phyloP scores from a whole-genome alignment of 495 filamentous ascomycete species.

The Tricharina praecox region DNA sequence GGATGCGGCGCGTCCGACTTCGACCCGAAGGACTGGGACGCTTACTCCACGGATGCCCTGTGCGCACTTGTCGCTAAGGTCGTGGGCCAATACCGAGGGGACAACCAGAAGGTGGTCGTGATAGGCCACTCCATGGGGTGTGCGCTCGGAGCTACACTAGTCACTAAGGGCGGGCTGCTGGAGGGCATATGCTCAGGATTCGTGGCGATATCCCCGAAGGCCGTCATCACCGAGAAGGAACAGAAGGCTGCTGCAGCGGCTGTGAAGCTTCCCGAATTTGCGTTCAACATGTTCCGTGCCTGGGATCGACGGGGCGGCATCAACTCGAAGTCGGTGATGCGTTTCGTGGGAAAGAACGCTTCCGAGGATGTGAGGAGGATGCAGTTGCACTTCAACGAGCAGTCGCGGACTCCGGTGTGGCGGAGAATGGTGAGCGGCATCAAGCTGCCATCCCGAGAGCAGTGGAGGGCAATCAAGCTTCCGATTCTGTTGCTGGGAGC shows the following conservation, averaged over 20 bases:
- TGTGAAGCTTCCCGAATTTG: constrained; percentile 46
- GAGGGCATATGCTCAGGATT: constrained; percentile 54
- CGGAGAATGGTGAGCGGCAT: constrained; percentile 63
- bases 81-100: constrained; percentile 49
- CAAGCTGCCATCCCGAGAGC: constrained; percentile 41
- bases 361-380: constrained; percentile 58
- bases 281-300: constrained; percentile 63
- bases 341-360: constrained; percentile 61
- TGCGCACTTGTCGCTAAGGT: constrained; percentile 53
- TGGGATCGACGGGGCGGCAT: constrained; percentile 69
- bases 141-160: constrained; percentile 56
- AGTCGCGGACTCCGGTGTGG: constrained; percentile 67
- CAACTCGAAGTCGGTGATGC: constrained; percentile 56
- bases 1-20: constrained; percentile 72
- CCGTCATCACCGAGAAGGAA: constrained; percentile 42
- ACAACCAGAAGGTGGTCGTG: constrained; percentile 59
- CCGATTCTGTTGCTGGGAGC: constrained; percentile 70
- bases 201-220: constrained; percentile 61
- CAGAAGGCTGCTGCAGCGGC: constrained; percentile 37
- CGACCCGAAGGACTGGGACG: constrained; percentile 50
- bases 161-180: constrained; percentile 39
- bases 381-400: constrained; percentile 67
- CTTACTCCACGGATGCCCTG: constrained; percentile 62
- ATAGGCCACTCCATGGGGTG: constrained; percentile 82
- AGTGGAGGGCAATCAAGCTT: constrained; percentile 55